Evolutionary conservation across 2,329 filamentous ascomycete species (phyloP).

Genomic region (Neopestalotiopsis sp.): DNA sequence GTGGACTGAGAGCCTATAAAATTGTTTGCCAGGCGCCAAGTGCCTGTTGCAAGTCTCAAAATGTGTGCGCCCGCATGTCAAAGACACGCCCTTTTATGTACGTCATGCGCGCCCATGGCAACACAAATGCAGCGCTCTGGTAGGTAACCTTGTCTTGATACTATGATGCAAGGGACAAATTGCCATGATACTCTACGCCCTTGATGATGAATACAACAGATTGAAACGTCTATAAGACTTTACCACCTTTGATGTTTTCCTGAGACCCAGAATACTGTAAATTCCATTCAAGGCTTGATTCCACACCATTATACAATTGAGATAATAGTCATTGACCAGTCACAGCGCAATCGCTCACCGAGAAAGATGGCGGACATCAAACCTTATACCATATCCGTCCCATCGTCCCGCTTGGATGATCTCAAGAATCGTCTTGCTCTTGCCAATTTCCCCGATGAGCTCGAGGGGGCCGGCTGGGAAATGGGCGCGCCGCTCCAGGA

Average conservation of each 20-base stretch:
- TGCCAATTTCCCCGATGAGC: slow-evolving; percentile 44
- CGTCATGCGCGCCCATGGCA: neutral
- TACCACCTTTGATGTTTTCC: neutral
- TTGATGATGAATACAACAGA: neutral
- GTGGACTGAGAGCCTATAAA: neutral
- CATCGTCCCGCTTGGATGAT: slow-evolving; percentile 36
- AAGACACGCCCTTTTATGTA: neutral
- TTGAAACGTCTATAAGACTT: neutral
- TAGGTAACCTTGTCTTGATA: neutral
- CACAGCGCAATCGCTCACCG: neutral
- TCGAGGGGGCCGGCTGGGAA: slow-evolving; percentile 43
- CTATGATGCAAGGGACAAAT: neutral
- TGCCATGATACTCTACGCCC: neutral
- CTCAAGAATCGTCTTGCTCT: slow-evolving; percentile 39
- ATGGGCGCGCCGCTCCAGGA: slow-evolving; percentile 42
- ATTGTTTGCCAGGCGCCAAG: neutral
- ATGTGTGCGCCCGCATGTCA: neutral
- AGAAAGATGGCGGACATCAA: slow-evolving; percentile 34
- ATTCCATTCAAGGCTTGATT: neutral
- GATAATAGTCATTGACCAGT: neutral
- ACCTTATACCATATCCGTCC: slow-evolving; percentile 39
- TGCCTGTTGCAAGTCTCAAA: neutral
- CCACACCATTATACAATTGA: neutral
- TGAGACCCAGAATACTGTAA: neutral
- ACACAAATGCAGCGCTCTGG: neutral